These are phyloP conservation scores for Aspergillus heteromorphus DNA, from an alignment of 495 filamentous ascomycete species.

Conservation along the genomic window DNA sequence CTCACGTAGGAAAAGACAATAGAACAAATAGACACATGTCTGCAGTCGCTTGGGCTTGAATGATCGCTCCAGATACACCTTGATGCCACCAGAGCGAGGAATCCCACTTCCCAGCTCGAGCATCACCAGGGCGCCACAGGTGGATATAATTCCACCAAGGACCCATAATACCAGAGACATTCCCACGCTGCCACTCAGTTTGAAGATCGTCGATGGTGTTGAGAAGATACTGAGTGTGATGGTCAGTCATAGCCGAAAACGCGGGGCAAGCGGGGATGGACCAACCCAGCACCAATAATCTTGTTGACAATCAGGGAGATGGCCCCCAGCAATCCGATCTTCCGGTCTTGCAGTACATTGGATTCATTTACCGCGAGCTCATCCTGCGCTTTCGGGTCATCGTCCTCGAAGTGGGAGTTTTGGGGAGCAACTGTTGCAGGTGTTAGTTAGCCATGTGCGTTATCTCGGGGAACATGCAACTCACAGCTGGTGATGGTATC, in stretches of 20 bases:
- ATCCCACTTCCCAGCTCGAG: slow-evolving; percentile 65
- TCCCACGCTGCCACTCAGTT: slow-evolving; percentile 58
- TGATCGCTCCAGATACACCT: slow-evolving; percentile 61
- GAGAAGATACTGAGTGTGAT: slow-evolving; percentile 55
- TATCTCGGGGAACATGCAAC: too few relatives aligned
- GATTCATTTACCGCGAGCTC: slow-evolving; percentile 10
- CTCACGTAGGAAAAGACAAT: slow-evolving; percentile 18
- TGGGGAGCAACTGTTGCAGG: background rate
- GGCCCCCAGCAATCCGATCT: slow-evolving; percentile 21
- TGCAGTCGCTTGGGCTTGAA: slow-evolving; percentile 54
- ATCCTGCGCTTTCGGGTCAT: background rate
- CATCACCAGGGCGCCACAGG: slow-evolving; percentile 52
- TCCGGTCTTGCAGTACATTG: slow-evolving; percentile 22
- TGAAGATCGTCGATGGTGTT: slow-evolving; percentile 56
- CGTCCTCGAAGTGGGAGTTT: background rate
- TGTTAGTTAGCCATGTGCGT: background rate
- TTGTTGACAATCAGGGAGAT: slow-evolving; percentile 26
- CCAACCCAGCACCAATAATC: slow-evolving; percentile 24
- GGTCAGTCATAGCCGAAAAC: background rate
- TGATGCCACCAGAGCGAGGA: slow-evolving; percentile 59
- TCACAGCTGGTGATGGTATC: too few relatives aligned
- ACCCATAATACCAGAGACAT: slow-evolving; percentile 58
- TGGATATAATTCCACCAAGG: slow-evolving; percentile 51
- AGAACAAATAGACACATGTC: slow-evolving; percentile 34
- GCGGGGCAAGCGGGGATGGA: background rate